These are phyloP conservation scores for Pythium aristosporum DNA, from an alignment of 352 stramenopile species.

Conservation along the genomic window DNA sequence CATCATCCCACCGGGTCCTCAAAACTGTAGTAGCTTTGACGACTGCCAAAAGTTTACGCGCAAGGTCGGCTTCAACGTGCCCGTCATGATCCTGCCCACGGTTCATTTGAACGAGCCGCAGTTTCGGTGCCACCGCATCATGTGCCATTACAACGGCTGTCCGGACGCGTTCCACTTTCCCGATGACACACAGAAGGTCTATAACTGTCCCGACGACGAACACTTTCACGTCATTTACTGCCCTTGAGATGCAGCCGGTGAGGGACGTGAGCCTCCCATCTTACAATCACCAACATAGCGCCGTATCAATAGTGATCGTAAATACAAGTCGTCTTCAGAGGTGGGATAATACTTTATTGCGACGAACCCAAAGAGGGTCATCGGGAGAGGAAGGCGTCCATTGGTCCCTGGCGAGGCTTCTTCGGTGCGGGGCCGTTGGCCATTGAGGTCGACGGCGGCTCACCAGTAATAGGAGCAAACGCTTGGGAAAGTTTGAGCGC, in stretches of 20 bases:
- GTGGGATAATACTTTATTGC: too few species aligned
- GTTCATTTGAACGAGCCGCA: conserved; percentile 5
- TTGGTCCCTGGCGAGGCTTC: conserved; percentile 20
- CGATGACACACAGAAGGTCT: conserved; percentile 31
- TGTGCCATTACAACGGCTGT: conserved; percentile 31
- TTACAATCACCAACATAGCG: not conserved
- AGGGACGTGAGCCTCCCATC: not conserved
- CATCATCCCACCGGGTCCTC: conserved; percentile 30
- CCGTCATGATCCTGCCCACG: conserved; percentile 29
- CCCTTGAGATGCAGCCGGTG: conserved; percentile 10
- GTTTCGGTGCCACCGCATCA: conserved; percentile 27
- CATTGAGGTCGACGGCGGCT: not conserved
- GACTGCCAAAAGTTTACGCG: conserved; percentile 24
- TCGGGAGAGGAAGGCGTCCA: conserved; percentile 23
- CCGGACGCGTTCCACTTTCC: conserved; percentile 34
- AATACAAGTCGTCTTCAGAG: not conserved
- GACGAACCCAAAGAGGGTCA: not conserved
- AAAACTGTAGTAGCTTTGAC: conserved; percentile 28
- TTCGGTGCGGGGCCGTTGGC: conserved; percentile 2
- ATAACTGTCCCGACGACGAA: conserved; percentile 33
- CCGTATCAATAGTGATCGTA: not conserved
- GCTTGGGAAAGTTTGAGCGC: conserved; percentile 23
- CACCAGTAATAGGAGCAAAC: conserved; percentile 5
- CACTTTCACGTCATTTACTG: conserved; percentile 37
- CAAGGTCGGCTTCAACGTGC: conserved; percentile 34